phyloP scores from a whole-genome alignment of 176 grass and related monocot species.

The Carex cristatella region DNA sequence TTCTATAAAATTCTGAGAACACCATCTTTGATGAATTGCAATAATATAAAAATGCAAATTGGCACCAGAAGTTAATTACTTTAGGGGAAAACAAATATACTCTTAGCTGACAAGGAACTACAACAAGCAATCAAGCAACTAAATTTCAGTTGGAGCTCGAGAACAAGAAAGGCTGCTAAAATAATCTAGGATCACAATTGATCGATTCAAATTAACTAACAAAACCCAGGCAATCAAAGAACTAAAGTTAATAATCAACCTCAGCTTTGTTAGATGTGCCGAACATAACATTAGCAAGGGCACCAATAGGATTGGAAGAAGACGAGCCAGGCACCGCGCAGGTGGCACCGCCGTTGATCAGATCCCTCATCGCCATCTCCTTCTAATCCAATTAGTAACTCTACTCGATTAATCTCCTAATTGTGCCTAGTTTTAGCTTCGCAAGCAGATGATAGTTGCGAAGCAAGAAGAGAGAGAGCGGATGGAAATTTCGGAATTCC shows the following conservation, averaged over 20 bases:
- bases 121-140: conserved; percentile 1
- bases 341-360: conserved; percentile 58
- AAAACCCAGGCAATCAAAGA: not conserved
- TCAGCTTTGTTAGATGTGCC: conserved; percentile 70
- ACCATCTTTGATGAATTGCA: not conserved
- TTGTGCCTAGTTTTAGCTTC: not conserved
- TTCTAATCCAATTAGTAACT: not conserved
- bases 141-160: not conserved
- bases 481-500: not conserved
- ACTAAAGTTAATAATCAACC: conserved; percentile 1
- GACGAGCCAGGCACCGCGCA: conserved; percentile 71
- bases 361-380: conserved; percentile 85
- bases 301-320: conserved; percentile 65
- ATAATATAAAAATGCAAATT: not conserved
- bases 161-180: not conserved
- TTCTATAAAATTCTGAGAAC: not conserved
- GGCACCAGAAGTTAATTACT: not conserved
- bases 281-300: conserved; percentile 66
- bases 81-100: not conserved
- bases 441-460: not conserved
- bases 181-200: not conserved
- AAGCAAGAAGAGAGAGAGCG: conserved; percentile 3
- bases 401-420: not conserved
- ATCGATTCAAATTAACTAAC: not conserved
- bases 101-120: not conserved